Base-by-base conservation (phyloP, 495 filamentous ascomycete genomes). In the Penicillium pancosmium region DNA sequence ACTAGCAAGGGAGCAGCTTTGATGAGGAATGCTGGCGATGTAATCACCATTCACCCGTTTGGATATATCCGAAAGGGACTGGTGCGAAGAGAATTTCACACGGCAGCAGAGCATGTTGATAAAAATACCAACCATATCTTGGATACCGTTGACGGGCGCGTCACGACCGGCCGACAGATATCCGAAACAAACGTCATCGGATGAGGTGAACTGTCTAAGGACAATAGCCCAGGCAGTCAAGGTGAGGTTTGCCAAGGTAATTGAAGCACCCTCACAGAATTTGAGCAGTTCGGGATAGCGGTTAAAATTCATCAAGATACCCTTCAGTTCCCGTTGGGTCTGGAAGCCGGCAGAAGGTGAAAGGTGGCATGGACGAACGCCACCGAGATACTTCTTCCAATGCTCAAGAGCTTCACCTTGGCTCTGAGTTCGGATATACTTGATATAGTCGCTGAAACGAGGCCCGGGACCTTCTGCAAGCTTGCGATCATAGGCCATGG, bases 131-230 rank as follows among this genome's bases (percentile, higher is more conserved):
- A 82, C 77, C 51, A 80, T 79, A 46, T 83, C 73, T 35, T 82
- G 76, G 33, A 82, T 81, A 0, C 78, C 78, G n/a, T 67, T 63
- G 16, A 83, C 71, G 21, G 81, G 78, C 13, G 73, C 71, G 65
- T 81, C 78, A 41, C 81, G 72, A 27, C 81, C 80, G 35, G 81
- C 75, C 15, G 76, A 77, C 11, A 78, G 64, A 49, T 83, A 83
- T 3, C 84, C 84, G 59, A 88, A 88, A 58, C 80, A 82, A n/a
- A 87, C 74, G 31, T 83, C 78, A 46, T 84, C 75, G 4, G 76
- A 79, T 1, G 69, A 72, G 1, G 81, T 84, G 60, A 83, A 83
- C 10, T 66, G 65, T 33, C 76, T 74, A 7, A 87, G 72, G 0
- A 85, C 78, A 11, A 87, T 66, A 4, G 80, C 80, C 85, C 85